Evolutionary conservation across 257 asterid genomes (phyloP).

Genomic region (Solanum stenotomum): DNA sequence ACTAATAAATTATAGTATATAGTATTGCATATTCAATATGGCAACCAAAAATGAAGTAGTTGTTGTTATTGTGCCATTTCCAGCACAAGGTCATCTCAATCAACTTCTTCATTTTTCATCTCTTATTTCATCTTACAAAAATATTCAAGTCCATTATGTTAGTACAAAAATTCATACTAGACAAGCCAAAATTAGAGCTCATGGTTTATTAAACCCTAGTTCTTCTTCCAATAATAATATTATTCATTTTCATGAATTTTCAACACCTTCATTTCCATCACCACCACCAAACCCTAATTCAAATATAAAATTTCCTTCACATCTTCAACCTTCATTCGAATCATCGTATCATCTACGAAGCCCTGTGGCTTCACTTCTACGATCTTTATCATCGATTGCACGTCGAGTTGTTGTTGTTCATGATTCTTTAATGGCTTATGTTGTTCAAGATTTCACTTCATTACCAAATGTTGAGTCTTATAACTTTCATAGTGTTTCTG

Average conservation of each 20-base stretch:
- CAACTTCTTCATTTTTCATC: constrained; percentile 71
- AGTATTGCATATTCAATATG: neutral
- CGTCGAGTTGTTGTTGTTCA: constrained; percentile 31
- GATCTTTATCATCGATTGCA: neutral
- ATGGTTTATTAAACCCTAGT: constrained; percentile 41
- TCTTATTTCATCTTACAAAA: constrained; percentile 32
- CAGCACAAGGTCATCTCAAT: constrained; percentile 73
- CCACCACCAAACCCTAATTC: constrained; percentile 25
- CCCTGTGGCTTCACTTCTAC: constrained; percentile 24
- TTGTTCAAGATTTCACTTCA: constrained; percentile 30
- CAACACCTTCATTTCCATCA: constrained; percentile 7
- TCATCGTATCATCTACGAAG: constrained; percentile 28
- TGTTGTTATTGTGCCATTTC: constrained; percentile 61
- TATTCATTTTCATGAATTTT: constrained; percentile 35
- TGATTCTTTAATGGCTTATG: constrained; percentile 57
- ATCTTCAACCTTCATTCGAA: constrained; percentile 33
- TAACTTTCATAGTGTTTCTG: constrained; percentile 48
- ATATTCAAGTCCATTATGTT: constrained; percentile 39
- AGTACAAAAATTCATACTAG: constrained; percentile 42
- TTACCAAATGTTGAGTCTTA: constrained; percentile 37
- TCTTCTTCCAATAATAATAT: constrained; percentile 6
- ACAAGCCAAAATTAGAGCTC: constrained; percentile 41
- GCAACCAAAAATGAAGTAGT: constrained; percentile 12
- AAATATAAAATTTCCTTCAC: constrained; percentile 23
- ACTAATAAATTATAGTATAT: neutral